Conservation (phyloP, 768 basidiomycete genomes). For the Lyophyllum shimeji region DNA sequence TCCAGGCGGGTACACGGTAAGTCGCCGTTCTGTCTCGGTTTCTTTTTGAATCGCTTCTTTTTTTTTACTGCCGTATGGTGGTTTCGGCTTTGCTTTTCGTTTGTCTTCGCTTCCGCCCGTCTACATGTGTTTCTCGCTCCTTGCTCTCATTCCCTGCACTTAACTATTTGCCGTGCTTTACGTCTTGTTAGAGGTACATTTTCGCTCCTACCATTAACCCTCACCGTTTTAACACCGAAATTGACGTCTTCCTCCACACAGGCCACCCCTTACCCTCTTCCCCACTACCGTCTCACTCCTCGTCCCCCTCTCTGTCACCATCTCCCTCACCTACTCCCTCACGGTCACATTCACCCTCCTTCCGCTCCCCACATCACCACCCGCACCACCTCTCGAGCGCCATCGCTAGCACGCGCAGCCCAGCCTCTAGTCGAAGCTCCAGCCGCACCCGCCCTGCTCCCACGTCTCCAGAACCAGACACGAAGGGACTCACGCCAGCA, state of each 20-base stretch:
- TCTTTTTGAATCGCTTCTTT: not conserved
- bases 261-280: not conserved
- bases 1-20: not conserved
- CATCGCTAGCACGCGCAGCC: not conserved
- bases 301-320: not conserved
- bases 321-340: not conserved
- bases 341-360: not conserved
- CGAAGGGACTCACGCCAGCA: conserved; percentile 41
- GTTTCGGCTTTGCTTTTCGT: no score
- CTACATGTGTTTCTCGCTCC: no score
- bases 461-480: not conserved
- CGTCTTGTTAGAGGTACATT: no score
- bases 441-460: not conserved
- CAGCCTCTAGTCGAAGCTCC: not conserved
- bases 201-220: no score
- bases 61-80: not conserved
- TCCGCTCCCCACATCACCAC: not conserved
- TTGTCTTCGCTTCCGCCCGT: no score
- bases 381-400: not conserved
- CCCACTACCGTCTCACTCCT: not conserved
- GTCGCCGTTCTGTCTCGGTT: not conserved
- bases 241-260: not conserved
- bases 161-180: no score
- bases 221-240: no score
- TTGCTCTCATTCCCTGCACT: no score